Percentiles rank a stretch among this genome's conserved stretches.
Conservation (phyloP, 257 asterid genomes). For the Striga asiatica region DNA sequence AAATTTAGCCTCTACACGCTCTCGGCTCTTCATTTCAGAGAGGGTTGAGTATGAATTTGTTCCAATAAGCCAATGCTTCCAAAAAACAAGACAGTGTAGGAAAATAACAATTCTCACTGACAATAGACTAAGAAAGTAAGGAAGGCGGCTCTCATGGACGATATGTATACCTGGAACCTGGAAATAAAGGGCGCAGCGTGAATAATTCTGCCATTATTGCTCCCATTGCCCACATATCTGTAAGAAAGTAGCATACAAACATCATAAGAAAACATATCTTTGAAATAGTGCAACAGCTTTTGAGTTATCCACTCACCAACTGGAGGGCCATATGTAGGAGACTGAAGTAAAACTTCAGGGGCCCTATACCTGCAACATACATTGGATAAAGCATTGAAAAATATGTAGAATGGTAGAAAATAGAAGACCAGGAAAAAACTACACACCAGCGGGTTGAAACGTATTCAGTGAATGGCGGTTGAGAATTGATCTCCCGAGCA, state of each 20-base stretch:
- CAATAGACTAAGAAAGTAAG: neutral
- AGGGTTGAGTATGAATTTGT: neutral
- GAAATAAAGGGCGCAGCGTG: constrained; percentile 84
- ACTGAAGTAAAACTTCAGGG: constrained; percentile 94
- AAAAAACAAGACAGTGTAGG: too few relatives aligned
- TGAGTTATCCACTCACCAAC: constrained; percentile 54
- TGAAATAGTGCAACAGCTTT: neutral
- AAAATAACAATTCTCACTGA: neutral
- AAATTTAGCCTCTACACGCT: neutral
- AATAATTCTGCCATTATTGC: constrained; percentile 89
- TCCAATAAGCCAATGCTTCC: neutral
- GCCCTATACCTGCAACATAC: constrained; percentile 78
- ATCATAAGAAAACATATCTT: neutral
- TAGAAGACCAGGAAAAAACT: neutral
- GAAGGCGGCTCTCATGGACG: neutral
- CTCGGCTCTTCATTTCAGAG: neutral
- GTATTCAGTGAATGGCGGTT: constrained; percentile 88
- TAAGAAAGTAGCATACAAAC: neutral
- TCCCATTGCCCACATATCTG: constrained; percentile 99
- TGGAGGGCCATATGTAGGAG: constrained; percentile 71
- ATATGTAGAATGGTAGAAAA: constrained; percentile 2
- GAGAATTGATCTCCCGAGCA: constrained; percentile 86
- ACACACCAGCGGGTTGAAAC: constrained; percentile 97
- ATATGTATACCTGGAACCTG: constrained; percentile 67
- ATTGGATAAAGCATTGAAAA: neutral